Base-by-base conservation (phyloP, 1,284 basidiomycete species). In the Sanghuangporus baumii region DNA sequence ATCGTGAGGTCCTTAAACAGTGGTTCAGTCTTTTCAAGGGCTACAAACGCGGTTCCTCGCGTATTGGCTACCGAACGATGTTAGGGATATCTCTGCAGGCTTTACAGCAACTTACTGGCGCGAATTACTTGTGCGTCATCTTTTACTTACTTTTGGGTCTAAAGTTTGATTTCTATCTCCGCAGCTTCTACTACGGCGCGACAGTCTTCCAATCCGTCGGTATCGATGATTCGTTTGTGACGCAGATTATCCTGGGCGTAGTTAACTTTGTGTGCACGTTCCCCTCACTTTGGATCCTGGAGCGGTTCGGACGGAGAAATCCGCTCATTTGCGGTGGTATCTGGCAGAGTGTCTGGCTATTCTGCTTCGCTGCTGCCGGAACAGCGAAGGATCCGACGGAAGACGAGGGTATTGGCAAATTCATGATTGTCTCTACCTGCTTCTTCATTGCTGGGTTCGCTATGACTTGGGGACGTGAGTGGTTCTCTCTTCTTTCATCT, bases 391-490 rank as follows among this genome's bases (percentile, higher is more conserved):
- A 86, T 66, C 87, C 88, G 0, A 71, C 70, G 58, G 71, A 67
- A 1, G 75, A 84, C 69, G 63, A 77, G 40, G 70, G 68, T 12
- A 83, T 85, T 52, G 88, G 86, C 37, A 82, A 80, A 68, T 72
- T 90, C 23, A 87, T 92, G 83, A 91, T 93, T 67, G 82, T 89
- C 66, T 79, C 83, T n/a, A 86, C 89, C 0, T 91, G 88, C 70
- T 69, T 93, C 69, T 92, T 92, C 76, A 92, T 93, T 70, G 72
- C 88, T 38, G 88, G 88, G 14, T 93, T 87, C 70, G 88, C 90
- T 2, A 85, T 79, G 73, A 91, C 89, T 20, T 92, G 88, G 88
- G 85, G 81, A 36, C 85, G 74, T 80, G 65, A 66, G 75, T 71
- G 6, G 34, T 48, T 38, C 26, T 9, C 16, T 9, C 20, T 20